phyloP scores from a whole-genome alignment of 805 yeast genomes.

The Clavispora asparagi region DNA sequence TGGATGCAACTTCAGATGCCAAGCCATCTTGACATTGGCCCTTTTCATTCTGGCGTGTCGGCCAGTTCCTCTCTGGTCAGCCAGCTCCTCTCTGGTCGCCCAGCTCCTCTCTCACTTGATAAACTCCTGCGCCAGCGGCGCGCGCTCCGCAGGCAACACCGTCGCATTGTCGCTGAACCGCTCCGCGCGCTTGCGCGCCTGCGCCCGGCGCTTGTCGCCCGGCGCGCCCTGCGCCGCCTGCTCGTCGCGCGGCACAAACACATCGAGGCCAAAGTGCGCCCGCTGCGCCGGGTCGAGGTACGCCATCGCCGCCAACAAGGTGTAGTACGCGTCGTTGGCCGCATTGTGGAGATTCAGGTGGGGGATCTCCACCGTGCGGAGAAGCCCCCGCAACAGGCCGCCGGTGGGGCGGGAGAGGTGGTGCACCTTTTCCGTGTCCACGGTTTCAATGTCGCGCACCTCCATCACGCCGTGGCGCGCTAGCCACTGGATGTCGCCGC shows the following conservation, averaged over 20 bases:
- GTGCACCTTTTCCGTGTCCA: slow-evolving; percentile 19
- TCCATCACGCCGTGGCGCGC: slow-evolving; percentile 7
- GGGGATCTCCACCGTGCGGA: slow-evolving; percentile 17
- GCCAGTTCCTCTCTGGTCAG: too few species aligned
- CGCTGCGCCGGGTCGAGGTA: slow-evolving; percentile 20
- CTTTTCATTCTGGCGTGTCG: too few species aligned
- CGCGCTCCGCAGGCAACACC: not conserved
- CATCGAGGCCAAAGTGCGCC: slow-evolving; percentile 12
- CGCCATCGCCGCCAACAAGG: slow-evolving; percentile 21
- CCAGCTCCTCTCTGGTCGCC: too few species aligned
- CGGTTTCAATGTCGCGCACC: slow-evolving; percentile 5
- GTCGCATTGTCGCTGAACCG: not conserved
- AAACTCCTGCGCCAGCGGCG: not conserved
- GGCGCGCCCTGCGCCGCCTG: not conserved
- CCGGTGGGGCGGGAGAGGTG: slow-evolving; percentile 11
- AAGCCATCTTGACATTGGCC: too few species aligned
- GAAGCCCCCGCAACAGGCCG: slow-evolving; percentile 18
- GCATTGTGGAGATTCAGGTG: slow-evolving; percentile 25
- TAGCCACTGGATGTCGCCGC: slow-evolving; percentile 15
- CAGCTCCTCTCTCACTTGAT: too few species aligned
- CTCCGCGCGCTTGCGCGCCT: slow-evolving; percentile 1
- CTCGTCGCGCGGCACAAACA: not conserved
- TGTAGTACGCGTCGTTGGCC: slow-evolving; percentile 26
- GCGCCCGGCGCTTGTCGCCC: not conserved
- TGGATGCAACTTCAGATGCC: too few species aligned